These are phyloP conservation scores for Pascua sp. DNA, from an alignment of 1,284 basidiomycete species.

Conservation along the genomic window DNA sequence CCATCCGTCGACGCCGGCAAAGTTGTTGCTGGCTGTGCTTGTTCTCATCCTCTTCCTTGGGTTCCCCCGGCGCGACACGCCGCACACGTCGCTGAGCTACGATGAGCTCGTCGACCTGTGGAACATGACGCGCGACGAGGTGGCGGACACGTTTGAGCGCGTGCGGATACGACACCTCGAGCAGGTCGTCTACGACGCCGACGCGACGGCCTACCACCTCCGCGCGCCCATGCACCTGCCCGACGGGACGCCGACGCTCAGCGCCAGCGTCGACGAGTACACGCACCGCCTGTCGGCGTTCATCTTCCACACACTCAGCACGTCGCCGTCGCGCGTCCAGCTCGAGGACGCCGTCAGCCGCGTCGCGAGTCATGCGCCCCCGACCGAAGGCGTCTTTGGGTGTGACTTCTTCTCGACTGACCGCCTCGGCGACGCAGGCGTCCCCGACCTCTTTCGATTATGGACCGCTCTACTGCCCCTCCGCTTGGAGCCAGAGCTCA, in stretches of 20 bases:
- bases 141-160: conserved; percentile 5
- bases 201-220: not conserved
- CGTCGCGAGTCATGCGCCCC: conserved; percentile 12
- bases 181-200: not conserved
- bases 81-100: not conserved
- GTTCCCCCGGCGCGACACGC: not conserved
- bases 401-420: conserved; percentile 16
- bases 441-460: conserved; percentile 25
- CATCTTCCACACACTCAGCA: conserved; percentile 8
- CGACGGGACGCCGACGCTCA: conserved; percentile 9
- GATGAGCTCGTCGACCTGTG: conserved; percentile 6
- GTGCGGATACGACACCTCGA: conserved; percentile 1
- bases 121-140: conserved; percentile 9
- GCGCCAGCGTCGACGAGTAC: conserved; percentile 17
- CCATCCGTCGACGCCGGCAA: too few relatives aligned
- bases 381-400: conserved; percentile 6
- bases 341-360: conserved; percentile 12
- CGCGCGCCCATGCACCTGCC: conserved; percentile 2
- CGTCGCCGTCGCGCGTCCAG: conserved; percentile 2
- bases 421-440: conserved; percentile 19
- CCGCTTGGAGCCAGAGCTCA: conserved; percentile 3
- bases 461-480: conserved; percentile 27
- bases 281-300: conserved; percentile 17
- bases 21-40: too few relatives aligned
- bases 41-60: conserved; percentile 2